Percentiles rank a stretch among this genome's conserved stretches.
Conservation (phyloP, 2,329 filamentous ascomycete genomes). For the Clarireedia monteithiana region DNA sequence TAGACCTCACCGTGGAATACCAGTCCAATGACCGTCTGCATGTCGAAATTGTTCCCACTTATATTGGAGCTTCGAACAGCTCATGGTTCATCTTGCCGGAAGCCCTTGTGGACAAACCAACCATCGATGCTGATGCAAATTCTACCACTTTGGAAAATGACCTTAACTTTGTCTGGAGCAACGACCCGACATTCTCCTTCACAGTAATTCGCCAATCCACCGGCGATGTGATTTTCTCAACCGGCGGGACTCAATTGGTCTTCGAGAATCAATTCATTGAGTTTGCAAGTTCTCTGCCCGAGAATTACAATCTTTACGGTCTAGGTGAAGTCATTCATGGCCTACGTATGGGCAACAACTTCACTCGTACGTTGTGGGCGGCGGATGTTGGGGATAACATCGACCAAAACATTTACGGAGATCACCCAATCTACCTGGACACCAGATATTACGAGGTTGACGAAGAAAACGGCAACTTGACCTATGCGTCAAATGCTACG, state of each 20-base stretch:
- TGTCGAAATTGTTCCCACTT: constrained; percentile 60
- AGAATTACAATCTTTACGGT: constrained; percentile 69
- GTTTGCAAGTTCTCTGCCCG: constrained; percentile 56
- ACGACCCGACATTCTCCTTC: constrained; percentile 59
- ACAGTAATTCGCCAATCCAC: constrained; percentile 50
- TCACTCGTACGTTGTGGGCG: constrained; percentile 60
- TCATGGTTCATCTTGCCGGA: constrained; percentile 63
- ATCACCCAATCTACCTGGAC: constrained; percentile 72
- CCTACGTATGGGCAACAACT: constrained; percentile 64
- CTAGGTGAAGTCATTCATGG: constrained; percentile 67
- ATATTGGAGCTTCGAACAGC: constrained; percentile 51
- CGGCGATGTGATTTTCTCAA: constrained; percentile 61
- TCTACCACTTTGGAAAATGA: constrained; percentile 41
- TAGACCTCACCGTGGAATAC: constrained; percentile 62
- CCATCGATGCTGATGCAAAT: constrained; percentile 33
- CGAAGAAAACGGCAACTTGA: constrained; percentile 37
- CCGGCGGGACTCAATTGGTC: constrained; percentile 54
- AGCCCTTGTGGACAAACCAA: constrained; percentile 39
- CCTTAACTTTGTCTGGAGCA: constrained; percentile 46
- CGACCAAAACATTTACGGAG: constrained; percentile 55
- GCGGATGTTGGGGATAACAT: constrained; percentile 61
- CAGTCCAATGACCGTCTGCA: constrained; percentile 59
- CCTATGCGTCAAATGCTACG: constrained; percentile 47
- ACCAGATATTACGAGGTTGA: constrained; percentile 63
- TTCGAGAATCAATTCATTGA: constrained; percentile 76